Base-by-base conservation (phyloP, 73 alveolate species). In the Symbiodinium natans region DNA sequence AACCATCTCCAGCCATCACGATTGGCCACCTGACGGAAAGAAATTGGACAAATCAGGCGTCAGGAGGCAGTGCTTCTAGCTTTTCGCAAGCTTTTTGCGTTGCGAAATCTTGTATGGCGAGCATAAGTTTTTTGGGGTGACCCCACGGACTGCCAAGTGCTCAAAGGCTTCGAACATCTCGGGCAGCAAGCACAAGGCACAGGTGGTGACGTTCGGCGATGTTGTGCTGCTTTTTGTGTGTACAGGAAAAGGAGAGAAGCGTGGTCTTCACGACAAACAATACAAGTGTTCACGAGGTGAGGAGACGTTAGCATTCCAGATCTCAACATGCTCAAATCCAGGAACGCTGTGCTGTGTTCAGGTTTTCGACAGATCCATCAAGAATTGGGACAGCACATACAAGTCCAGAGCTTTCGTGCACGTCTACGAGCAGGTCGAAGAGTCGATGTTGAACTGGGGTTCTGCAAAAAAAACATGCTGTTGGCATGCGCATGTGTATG, bases 261-360 rank as follows among this genome's bases (percentile, higher is more conserved):
- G 98, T 92, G 92, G 90, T 74, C 46, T 77, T 92, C 41, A 77
- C 98, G 8, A 74, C 98, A 54, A 92, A 92, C 98, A 92, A 92
- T 68, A 92, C 98, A 19, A 83, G 92, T 23, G 98, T 92, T 27
- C 98, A 92, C 71, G 98, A 92, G 89, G 89, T 29, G 84, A 5
- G 42, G 84, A 34, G 2, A 63, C 36, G 29, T 4, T 13, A 25
- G 82, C 38, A 63, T 6, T 63, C 38, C 17, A 27, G 82, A 63
- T 1, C 5, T 63, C 21, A 63, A 23, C 9, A 10, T 10, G 63
- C 63, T 48, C 17, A n/a, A n/a, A n/a, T n/a, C n/a, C n/a, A n/a
- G n/a, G n/a, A n/a, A n/a, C 2, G 42, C 84, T 0, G 84, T 19
- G 6, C 84, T 9, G 5, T 34, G 84, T 13, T 6, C 40, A 74